Conservation (phyloP, 23 red algal genomes). For the Pyropia haitanensis region DNA sequence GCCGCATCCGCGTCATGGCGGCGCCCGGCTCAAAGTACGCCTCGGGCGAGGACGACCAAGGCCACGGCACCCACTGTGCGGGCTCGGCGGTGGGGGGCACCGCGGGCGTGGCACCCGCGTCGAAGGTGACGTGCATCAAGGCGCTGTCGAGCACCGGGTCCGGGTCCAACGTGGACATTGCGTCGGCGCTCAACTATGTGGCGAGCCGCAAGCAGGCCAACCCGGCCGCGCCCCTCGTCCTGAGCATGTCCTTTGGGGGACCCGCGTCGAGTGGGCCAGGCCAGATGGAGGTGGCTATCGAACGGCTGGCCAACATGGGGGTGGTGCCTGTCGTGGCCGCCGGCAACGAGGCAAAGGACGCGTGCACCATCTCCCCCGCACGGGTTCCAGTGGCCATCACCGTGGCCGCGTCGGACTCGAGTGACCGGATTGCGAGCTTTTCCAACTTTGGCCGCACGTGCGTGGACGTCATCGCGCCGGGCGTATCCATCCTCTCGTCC, state of each 20-base stretch:
- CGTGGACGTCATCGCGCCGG: conserved; percentile 45
- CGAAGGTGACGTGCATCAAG: conserved; percentile 35
- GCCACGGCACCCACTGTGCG: conserved; percentile 44
- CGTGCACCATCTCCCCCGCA: conserved; percentile 37
- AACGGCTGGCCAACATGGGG: no score
- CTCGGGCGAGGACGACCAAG: conserved; percentile 32
- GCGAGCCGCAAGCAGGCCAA: no score
- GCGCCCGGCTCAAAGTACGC: conserved; percentile 23
- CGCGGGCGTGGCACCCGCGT: conserved; percentile 28
- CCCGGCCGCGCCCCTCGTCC: no score
- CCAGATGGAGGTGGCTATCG: no score
- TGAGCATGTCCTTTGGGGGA: no score
- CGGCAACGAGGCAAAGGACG: conserved; percentile 35
- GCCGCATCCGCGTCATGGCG: conserved; percentile 16
- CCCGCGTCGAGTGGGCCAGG: no score
- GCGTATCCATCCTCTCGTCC: conserved; percentile 28
- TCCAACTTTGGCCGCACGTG: conserved; percentile 22
- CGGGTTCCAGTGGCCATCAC: conserved; percentile 23
- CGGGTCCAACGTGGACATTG: no score
- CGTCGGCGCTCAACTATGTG: no score
- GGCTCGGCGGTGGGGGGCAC: conserved; percentile 14
- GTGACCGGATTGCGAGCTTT: conserved; percentile 12
- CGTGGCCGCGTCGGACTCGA: conserved; percentile 25
- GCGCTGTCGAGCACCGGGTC: conserved; percentile 5
- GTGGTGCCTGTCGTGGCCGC: conserved; percentile 49